Conservation (phyloP, 371 early-diverging fungal species). For the Mortierella sp. region DNA sequence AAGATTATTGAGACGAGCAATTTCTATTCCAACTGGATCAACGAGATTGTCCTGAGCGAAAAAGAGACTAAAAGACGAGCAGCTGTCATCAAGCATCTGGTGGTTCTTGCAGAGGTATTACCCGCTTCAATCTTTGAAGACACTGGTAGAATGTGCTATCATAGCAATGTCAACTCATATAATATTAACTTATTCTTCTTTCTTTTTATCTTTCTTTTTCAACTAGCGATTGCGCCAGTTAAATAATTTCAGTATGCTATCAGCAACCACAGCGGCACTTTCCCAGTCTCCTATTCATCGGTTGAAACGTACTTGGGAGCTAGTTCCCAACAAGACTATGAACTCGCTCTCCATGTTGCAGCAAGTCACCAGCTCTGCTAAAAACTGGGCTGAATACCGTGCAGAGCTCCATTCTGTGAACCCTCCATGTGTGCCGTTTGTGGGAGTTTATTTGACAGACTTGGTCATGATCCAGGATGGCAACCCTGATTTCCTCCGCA, state of each 20-base stretch:
- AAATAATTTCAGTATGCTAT: conserved; percentile 94
- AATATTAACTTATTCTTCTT: neutral
- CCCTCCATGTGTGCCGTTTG: conserved; percentile 94
- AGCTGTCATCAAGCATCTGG: conserved; percentile 84
- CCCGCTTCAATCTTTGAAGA: neutral
- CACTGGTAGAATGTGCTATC: neutral
- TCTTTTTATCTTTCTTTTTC: neutral
- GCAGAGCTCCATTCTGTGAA: conserved; percentile 86
- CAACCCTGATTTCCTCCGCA: conserved; percentile 81
- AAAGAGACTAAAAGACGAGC: conserved; percentile 85
- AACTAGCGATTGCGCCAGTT: conserved; percentile 75
- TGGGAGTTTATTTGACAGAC: conserved; percentile 92
- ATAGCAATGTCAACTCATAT: neutral
- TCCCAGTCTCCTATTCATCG: conserved; percentile 91
- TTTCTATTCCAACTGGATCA: conserved; percentile 81
- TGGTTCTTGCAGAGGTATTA: conserved; percentile 82
- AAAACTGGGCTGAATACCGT: conserved; percentile 90
- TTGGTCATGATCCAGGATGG: conserved; percentile 96
- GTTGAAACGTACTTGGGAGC: conserved; percentile 91
- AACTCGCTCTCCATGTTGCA: conserved; percentile 64
- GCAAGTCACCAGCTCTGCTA: conserved; percentile 80
- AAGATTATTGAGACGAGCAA: conserved; percentile 82
- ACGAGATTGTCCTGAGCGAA: conserved; percentile 80
- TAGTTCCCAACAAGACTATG: conserved; percentile 69
- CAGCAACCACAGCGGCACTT: conserved; percentile 91